A percentile compares a stretch with the other conserved stretches of the same genome.
Evolutionary conservation across 2,329 filamentous ascomycete species (phyloP).

Genomic region (Monilinia aucupariae): DNA sequence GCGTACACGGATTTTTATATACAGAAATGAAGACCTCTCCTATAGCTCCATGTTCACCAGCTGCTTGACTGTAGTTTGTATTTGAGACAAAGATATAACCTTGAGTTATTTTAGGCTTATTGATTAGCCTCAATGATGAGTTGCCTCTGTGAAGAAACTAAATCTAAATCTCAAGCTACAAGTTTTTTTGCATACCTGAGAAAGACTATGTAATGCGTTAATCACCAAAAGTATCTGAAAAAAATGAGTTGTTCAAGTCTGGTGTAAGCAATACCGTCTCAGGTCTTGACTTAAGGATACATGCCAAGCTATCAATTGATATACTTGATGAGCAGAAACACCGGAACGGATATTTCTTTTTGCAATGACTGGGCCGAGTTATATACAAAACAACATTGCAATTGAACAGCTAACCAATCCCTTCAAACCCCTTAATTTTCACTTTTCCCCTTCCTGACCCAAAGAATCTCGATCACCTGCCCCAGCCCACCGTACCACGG

Average conservation of each 20-base stretch:
- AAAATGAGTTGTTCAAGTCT: neutral
- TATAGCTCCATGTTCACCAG: neutral
- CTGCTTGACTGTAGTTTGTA: neutral
- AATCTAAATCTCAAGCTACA: neutral
- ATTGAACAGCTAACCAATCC: neutral
- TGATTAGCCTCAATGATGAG: neutral
- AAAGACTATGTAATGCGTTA: too few species aligned
- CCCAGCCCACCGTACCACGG: slow-evolving; percentile 51
- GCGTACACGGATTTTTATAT: too few species aligned
- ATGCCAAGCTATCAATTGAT: neutral
- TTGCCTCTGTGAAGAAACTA: neutral
- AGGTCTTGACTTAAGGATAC: neutral
- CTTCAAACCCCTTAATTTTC: too few species aligned
- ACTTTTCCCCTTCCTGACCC: neutral
- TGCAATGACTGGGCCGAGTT: neutral
- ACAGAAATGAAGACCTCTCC: too few species aligned
- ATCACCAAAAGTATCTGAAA: neutral
- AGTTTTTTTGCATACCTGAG: neutral
- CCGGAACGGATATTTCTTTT: neutral
- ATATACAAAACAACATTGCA: neutral
- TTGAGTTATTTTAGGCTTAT: neutral
- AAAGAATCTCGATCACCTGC: slow-evolving; percentile 12
- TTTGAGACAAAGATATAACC: neutral
- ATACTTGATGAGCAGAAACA: neutral
- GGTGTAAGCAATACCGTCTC: neutral